phyloP scores from a whole-genome alignment of 2,329 filamentous ascomycete species.

The Drechslerella coelobrocha region DNA sequence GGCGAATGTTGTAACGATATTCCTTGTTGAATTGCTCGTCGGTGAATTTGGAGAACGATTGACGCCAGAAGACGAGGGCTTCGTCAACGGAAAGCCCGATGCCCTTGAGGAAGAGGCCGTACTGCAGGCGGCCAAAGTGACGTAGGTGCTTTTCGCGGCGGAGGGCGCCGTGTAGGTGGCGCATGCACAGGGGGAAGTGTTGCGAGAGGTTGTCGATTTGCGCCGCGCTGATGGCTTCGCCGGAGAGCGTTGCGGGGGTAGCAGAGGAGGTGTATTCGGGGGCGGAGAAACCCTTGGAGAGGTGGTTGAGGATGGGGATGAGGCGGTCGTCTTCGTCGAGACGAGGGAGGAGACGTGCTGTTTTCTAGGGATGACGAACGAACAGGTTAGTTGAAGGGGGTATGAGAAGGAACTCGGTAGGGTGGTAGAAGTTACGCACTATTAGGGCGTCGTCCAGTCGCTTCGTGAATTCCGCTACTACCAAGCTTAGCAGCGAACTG shows the following conservation, averaged over 20 bases:
- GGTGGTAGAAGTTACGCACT: conserved; percentile 61
- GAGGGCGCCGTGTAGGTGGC: conserved; percentile 82
- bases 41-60: conserved; percentile 80
- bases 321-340: conserved; percentile 96
- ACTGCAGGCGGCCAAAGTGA: conserved; percentile 90
- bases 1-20: conserved; percentile 96
- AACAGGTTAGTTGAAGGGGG: not conserved
- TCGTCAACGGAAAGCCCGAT: conserved; percentile 93
- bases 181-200: conserved; percentile 93
- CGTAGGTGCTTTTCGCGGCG: conserved; percentile 90
- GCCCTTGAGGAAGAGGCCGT: conserved; percentile 94
- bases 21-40: conserved; percentile 98
- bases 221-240: conserved; percentile 76
- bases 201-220: conserved; percentile 80
- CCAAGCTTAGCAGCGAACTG: conserved; percentile 85
- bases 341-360: conserved; percentile 85
- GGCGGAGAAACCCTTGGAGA: conserved; percentile 95
- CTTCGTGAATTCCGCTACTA: conserved; percentile 82
- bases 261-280: conserved; percentile 82
- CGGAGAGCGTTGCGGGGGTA: conserved; percentile 66
- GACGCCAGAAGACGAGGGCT: conserved; percentile 88
- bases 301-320: conserved; percentile 74
- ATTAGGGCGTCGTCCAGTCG: conserved; percentile 82
- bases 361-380: conserved; percentile 72
- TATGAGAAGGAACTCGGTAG: conserved; percentile 31